Base-by-base conservation (phyloP, 2,329 filamentous ascomycete genomes). In the Coniochaeta ligniaria region DNA sequence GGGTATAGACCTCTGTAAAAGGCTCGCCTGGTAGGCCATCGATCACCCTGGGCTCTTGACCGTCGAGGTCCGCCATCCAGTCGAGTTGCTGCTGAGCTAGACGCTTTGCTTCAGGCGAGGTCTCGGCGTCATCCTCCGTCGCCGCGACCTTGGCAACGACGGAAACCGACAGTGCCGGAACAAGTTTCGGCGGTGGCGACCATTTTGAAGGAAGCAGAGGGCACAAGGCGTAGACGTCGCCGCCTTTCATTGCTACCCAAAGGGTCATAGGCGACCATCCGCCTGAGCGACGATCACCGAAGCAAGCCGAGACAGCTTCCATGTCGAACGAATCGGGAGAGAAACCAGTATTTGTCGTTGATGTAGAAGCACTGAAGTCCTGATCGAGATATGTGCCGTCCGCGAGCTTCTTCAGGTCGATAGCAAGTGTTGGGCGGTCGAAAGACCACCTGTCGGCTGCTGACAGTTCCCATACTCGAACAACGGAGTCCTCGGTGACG, bases 191-290 rank as follows among this genome's bases (percentile, higher is more conserved):
- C 16, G 89, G 87, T 26, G 89, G 87, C 26, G 90, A 86, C 92
- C 94, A 98, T 67, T 89, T 91, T 58, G 87, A 86, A 0, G 95
- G 95, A 35, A 99, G 79, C 45, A 99, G 80, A 1, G 95, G 95
- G 70, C 93, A 97, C 9, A 99, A 78, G 1, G 94, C 93, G 70
- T 99, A 99, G 6, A 98, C 83, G 70, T 97, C 93, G 3, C 95
- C 95, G 62, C 92, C 90, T 41, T 86, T 86, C 90, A 97, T 99
- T n/a, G 93, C 92, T 58, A 98, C 79, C 91, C 94, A 99, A 12
- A 99, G 80, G 0, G 95, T 98, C 90, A 97, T 97, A 11, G 93
- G 86, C 8, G 92, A 90, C 95, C 95, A 99, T 59, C 92, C 92
- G 16, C 92, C 94, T 7, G 84, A 83, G 38, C 79, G 80, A 64